Evolutionary conservation across 139 green algal species (phyloP).

Genomic region (Tetraselmis striata): DNA sequence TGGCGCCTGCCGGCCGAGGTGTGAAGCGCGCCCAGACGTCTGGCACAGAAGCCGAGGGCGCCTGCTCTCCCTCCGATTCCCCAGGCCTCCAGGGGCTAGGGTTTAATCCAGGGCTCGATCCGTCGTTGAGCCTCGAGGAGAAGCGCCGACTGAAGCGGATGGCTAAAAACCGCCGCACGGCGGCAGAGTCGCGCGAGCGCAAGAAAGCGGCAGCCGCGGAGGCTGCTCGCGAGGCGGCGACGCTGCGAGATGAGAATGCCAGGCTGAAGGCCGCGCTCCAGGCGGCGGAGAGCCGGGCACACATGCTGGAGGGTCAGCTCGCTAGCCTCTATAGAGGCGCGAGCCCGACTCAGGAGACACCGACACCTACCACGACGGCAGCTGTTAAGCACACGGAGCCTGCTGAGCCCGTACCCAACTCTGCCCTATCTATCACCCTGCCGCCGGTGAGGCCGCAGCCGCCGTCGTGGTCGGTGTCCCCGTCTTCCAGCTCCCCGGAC

Average conservation of each 20-base stretch:
- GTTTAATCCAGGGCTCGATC: too few relatives aligned
- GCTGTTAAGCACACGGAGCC: not conserved
- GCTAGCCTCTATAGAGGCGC: not conserved
- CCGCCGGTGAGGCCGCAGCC: not conserved
- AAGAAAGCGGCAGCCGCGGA: not conserved
- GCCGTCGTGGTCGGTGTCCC: not conserved
- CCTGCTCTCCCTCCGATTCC: too few relatives aligned
- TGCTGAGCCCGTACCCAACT: not conserved
- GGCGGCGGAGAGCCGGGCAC: not conserved
- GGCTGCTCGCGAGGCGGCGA: not conserved
- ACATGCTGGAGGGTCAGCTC: not conserved
- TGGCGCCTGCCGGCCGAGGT: not conserved
- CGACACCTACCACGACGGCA: not conserved
- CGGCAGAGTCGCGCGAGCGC: not conserved
- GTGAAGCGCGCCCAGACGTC: not conserved
- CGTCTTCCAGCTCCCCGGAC: not conserved
- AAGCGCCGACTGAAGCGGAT: not conserved
- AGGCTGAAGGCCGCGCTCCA: not conserved
- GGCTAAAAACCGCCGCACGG: not conserved
- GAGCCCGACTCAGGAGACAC: not conserved
- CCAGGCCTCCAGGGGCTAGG: too few relatives aligned
- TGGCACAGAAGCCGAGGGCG: not conserved
- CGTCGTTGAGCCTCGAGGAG: not conserved
- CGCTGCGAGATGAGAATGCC: not conserved
- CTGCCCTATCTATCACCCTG: not conserved